Evolutionary conservation across 1,284 basidiomycete genomes (phyloP).

Genomic region (Caloboletus inedulis): DNA sequence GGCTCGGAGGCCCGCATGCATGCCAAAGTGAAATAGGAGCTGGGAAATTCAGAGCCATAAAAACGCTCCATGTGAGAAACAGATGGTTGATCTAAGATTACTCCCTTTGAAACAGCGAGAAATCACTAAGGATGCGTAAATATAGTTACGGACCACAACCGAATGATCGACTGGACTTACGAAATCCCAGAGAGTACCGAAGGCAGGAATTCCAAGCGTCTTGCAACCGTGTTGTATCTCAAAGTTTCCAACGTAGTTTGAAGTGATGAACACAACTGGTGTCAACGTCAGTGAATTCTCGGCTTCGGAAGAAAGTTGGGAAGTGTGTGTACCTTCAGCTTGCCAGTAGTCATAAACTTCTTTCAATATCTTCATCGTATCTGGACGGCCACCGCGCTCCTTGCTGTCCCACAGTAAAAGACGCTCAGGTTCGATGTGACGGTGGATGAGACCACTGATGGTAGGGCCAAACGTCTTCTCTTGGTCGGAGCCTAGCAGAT

Average conservation of each 20-base stretch:
- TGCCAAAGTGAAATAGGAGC: constrained; percentile 3
- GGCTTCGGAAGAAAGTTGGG: not conserved
- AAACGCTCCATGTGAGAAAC: constrained; percentile 7
- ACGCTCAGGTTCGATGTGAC: constrained; percentile 65
- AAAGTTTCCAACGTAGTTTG: constrained; percentile 67
- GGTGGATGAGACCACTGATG: constrained; percentile 64
- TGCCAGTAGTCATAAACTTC: constrained; percentile 64
- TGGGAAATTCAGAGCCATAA: not conserved
- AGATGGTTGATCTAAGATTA: not conserved
- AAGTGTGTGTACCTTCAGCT: constrained; percentile 54
- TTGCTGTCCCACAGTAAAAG: constrained; percentile 72
- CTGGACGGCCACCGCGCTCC: constrained; percentile 64
- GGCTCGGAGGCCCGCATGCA: constrained; percentile 8
- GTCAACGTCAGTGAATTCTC: constrained; percentile 7
- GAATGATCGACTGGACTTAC: constrained; percentile 39
- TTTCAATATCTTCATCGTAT: constrained; percentile 71
- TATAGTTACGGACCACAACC: constrained; percentile 2
- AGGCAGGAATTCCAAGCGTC: constrained; percentile 64
- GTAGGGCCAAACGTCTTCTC: constrained; percentile 77
- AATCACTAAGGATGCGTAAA: constrained; percentile 21
- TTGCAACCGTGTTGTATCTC: constrained; percentile 80
- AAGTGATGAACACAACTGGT: constrained; percentile 73
- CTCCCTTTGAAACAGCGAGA: not conserved
- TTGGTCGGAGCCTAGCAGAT: constrained; percentile 60
- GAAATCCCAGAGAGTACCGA: constrained; percentile 73